These are phyloP conservation scores for Millerago galiae DNA, from an alignment of 805 yeast genomes.

Conservation along the genomic window DNA sequence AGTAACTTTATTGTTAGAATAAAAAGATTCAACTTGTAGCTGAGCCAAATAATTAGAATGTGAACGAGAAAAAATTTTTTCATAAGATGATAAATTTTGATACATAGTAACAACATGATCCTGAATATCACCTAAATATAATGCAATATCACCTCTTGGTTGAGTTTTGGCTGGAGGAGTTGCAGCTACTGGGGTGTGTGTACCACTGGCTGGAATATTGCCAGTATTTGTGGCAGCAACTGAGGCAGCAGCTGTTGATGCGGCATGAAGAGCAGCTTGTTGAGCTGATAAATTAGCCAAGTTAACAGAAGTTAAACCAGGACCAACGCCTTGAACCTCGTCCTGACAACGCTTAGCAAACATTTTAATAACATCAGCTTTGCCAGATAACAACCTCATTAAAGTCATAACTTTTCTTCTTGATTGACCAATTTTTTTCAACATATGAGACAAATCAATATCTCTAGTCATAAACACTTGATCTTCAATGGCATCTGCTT, in stretches of 20 bases:
- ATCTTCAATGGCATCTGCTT: conserved; percentile 73
- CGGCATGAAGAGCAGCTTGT: not conserved
- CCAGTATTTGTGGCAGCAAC: not conserved
- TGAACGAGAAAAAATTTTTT: conserved; percentile 86
- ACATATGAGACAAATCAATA: conserved; percentile 68
- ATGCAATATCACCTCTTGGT: conserved; percentile 88
- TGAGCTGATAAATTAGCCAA: conserved; percentile 15
- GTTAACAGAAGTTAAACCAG: conserved; percentile 29
- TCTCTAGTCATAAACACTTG: conserved; percentile 78
- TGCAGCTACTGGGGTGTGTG: not conserved
- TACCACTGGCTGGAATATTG: not conserved
- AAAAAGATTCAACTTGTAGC: conserved; percentile 85
- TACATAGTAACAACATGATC: conserved; percentile 96
- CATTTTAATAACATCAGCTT: conserved; percentile 95
- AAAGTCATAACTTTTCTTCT: conserved; percentile 89
- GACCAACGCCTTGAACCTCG: conserved; percentile 34
- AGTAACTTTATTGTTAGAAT: conserved; percentile 79
- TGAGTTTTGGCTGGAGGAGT: conserved; percentile 29
- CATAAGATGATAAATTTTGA: conserved; percentile 83
- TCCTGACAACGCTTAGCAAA: conserved; percentile 94
- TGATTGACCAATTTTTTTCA: conserved; percentile 79
- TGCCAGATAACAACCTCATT: conserved; percentile 83
- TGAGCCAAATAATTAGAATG: conserved; percentile 92
- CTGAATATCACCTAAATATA: conserved; percentile 95
- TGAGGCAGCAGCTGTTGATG: too few relatives aligned